Evolutionary conservation across 2,329 filamentous ascomycete species (phyloP).

Genomic region (Ophiostoma quercus): DNA sequence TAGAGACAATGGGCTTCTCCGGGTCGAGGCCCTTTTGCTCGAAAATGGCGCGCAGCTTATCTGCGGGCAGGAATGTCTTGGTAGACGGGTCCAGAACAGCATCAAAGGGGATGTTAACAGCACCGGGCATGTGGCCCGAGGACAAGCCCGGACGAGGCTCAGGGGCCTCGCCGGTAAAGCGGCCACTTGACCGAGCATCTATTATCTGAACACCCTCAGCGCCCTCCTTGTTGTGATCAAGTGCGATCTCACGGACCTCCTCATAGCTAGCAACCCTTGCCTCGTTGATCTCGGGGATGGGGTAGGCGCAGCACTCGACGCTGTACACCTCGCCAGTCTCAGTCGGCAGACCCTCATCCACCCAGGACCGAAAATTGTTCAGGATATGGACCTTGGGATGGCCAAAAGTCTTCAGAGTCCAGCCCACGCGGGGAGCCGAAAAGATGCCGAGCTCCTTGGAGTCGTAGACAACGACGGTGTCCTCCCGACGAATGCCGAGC

Average conservation of each 20-base stretch:
- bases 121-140: conserved; percentile 87
- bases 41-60: conserved; percentile 71
- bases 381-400: conserved; percentile 83
- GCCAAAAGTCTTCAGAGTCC: conserved; percentile 88
- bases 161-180: conserved; percentile 76
- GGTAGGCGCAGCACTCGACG: conserved; percentile 60
- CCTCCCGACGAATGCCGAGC: conserved; percentile 79
- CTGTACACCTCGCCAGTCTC: conserved; percentile 72
- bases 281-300: conserved; percentile 54
- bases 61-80: conserved; percentile 69
- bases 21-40: conserved; percentile 74
- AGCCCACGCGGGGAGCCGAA: conserved; percentile 85
- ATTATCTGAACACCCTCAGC: conserved; percentile 79
- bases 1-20: conserved; percentile 74
- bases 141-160: conserved; percentile 82
- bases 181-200: conserved; percentile 73
- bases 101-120: conserved; percentile 74
- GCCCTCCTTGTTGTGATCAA: conserved; percentile 75
- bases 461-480: conserved; percentile 92
- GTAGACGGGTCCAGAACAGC: conserved; percentile 75
- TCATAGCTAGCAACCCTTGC: conserved; percentile 73
- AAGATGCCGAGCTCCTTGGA: conserved; percentile 88
- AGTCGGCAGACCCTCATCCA: conserved; percentile 72
- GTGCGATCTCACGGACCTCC: conserved; percentile 70
- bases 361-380: conserved; percentile 95